phyloP scores from a whole-genome alignment of 176 grass and related monocot genomes.

The Avena eriantha region DNA sequence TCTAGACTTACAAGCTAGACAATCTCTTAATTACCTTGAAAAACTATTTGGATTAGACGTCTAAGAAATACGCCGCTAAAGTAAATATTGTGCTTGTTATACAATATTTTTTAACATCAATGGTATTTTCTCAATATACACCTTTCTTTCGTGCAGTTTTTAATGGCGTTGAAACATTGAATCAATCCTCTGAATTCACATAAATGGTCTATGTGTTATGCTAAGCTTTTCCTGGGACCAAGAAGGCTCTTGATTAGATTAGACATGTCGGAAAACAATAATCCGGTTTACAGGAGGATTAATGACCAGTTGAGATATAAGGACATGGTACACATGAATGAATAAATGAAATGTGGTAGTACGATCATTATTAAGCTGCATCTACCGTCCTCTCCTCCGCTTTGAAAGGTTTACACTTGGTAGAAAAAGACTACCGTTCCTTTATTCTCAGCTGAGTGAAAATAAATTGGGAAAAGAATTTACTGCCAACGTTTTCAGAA shows the following conservation, averaged over 20 bases:
- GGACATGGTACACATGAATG: slow-evolving; percentile 13
- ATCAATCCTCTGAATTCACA: not conserved
- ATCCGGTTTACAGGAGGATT: not conserved
- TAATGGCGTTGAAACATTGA: not conserved
- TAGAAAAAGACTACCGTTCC: slow-evolving; percentile 15
- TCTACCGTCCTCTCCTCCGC: not conserved
- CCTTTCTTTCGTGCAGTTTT: not conserved
- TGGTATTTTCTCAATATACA: not conserved
- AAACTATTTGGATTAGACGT: not conserved
- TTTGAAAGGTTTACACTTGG: not conserved
- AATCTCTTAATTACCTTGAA: not conserved
- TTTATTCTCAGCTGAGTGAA: not conserved
- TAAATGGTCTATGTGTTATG: not conserved
- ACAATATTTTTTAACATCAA: not conserved
- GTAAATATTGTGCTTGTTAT: not conserved
- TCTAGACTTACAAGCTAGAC: not conserved
- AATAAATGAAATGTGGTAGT: not conserved
- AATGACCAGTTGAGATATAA: not conserved
- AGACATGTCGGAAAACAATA: not conserved
- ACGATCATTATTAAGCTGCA: not conserved
- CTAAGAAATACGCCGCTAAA: not conserved
- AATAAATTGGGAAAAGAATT: not conserved
- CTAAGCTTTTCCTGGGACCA: not conserved
- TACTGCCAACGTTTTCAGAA: slow-evolving; percentile 18
- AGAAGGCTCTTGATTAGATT: not conserved